Conservation (phyloP, 306 rosid species). For the Vigna hirtella region DNA sequence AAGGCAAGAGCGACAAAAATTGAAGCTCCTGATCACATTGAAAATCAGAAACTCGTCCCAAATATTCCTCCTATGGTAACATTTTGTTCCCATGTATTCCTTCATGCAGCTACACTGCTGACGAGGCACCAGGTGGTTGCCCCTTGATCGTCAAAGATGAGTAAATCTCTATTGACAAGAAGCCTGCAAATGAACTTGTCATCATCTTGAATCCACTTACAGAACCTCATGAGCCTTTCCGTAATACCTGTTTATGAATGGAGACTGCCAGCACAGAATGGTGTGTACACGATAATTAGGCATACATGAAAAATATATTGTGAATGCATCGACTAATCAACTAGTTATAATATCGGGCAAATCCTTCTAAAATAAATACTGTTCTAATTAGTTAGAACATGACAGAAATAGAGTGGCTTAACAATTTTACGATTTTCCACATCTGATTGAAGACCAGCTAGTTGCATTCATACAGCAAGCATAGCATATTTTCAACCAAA, state of each 20-base stretch:
- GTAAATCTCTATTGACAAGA: slow-evolving; percentile 1
- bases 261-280: slow-evolving; percentile 56
- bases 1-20: slow-evolving; percentile 22
- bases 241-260: slow-evolving; percentile 77
- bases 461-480: not conserved
- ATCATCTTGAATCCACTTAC: slow-evolving; percentile 40
- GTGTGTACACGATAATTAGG: not conserved
- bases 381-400: not conserved
- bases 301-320: not conserved
- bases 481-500: not conserved
- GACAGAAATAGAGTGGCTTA: slow-evolving; percentile 1
- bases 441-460: not conserved
- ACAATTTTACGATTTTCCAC: slow-evolving; percentile 11
- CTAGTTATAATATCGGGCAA: not conserved
- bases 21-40: slow-evolving; percentile 25
- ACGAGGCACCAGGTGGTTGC: slow-evolving; percentile 34
- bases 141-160: slow-evolving; percentile 27
- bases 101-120: slow-evolving; percentile 4
- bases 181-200: slow-evolving; percentile 20
- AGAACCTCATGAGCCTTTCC: slow-evolving; percentile 81
- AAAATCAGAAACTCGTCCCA: slow-evolving; percentile 14
- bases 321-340: not conserved
- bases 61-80: not conserved
- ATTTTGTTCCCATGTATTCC: not conserved
- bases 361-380: not conserved